Evolutionary conservation across 768 basidiomycete species (phyloP), one percentile per base, ranked within the genome.

Genomic region (Leccinum ochraceum): DNA sequence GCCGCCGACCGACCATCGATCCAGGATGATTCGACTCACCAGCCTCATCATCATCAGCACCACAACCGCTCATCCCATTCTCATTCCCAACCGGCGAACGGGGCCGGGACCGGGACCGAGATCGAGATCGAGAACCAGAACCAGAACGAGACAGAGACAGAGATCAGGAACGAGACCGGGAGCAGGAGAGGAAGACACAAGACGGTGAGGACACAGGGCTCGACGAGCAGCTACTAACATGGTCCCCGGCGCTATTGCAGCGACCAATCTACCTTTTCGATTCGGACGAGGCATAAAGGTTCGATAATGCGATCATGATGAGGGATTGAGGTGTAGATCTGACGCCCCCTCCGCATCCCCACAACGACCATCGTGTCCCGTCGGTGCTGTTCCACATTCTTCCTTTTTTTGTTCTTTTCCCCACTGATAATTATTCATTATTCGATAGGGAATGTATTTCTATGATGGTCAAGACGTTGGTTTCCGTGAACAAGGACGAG

Each of bases 251-350:
- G 13, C 59, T 72, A 14, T 63, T 74, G 0, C 60, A 61, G 50
- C 66, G 72, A 13, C 72, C 74, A 6, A 74, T 74, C 20, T 74
- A 74, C 20, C 65, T 75, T 3, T 75, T 74, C 2, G 70, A 71
- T 62, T 69, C 70, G 1, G 70, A 68, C 46, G 69, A 69, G 28
- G 57, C 52, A 5, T 60, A 58, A 58, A 6, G 16, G 30, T n/a
- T n/a, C n/a, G 10, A 11, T n/a, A 1, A 5, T 30, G 9, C 51
- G 10, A 32, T 20, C 14, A 17, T 17, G 32, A 60, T 6, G 36
- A 50, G 24, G n/a, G 42, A 20, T 44, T n/a, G 42, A n/a, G 42
- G n/a, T 10, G 9, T 20, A 10, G 9, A 44, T 44, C n/a, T n/a
- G 3, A 20, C 42, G 17, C n/a, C 42, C 1, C n/a, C n/a, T 10